Evolutionary conservation across 441 rosid genomes (phyloP), one percentile per base, ranked within the genome.

Genomic region (Francoa sonchifolia): DNA sequence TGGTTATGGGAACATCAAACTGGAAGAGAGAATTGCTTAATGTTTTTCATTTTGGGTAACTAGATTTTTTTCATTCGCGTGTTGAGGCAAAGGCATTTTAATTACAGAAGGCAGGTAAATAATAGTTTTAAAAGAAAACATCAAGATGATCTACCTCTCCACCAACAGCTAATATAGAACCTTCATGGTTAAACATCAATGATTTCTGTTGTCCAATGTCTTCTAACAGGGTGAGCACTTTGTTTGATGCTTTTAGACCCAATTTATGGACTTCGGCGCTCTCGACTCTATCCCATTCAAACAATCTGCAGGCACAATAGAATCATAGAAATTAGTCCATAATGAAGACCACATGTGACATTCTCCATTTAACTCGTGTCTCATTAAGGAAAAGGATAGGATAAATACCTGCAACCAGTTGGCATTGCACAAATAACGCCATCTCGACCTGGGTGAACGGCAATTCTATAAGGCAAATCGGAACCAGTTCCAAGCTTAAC

Each of bases 391-490:
- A 29, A 30, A 9, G 35, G 15, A 39, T 6, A 31, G 29, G 28
- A 33, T 10, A 19, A 30, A 27, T 48, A 82, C 96, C 68, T 75
- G 79, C 95, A 86, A 45, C 73, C 49, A 19, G 70, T 67, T 11
- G 76, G 74, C 52, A 79, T 43, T 27, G 82, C 95, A 38, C 79
- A 83, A 16, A 92, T 38, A 16, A 86, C 49, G 29, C 96, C 96
- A 47, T 65, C 84, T 44, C 78, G 82, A 8, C 64, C 65, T 10
- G 93, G 89, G 55, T 79, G 95, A 55, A 86, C 76, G 28, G 64
- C 69, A 81, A 80, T 77, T 50, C 95, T 73, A 32, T 90, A 85
- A 48, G 98, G 98, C 56, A 77, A 63, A 50, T 73, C 83, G 28
- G 79, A 60, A 16, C 63, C 86, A 54, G 68, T 51, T 33, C 25